Evolutionary conservation across 306 rosid species (phyloP), one percentile per base, ranked within the genome.

Genomic region (Cucurbita pepo): DNA sequence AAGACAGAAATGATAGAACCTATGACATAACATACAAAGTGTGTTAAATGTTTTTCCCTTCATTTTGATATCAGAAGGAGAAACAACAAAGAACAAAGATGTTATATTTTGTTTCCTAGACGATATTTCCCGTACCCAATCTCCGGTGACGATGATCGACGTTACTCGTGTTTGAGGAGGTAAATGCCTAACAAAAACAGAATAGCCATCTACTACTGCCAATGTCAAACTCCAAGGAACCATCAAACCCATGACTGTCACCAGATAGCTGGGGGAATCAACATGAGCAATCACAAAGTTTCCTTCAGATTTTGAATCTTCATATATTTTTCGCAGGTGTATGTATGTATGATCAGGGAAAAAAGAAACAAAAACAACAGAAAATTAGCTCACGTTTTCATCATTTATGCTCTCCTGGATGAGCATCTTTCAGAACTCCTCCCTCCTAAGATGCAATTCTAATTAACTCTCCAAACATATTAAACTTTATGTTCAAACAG

Each of bases 181-280:
- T 71, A 90, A 67, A 64, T 73, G 44, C 58, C 76, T 83, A 75
- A 92, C 73, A 72, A 90, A 88, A 77, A 92, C 86, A 13, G 88
- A 83, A 82, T 88, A 92, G 43, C 85, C 96, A 80, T 92, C 97
- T 75, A 85, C 82, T 50, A 90, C 81, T 57, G 89, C 82, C 71
- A 92, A 81, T 76, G 96, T 90, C 76, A 92, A 11, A 86, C 88
- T 86, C 97, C 97, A 92, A 9, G 96, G 97, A 80, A 89, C 85
- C 10, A 90, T 85, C 83, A 92, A 86, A 30, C 95, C 95, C 97
- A 92, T 92, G 74, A 86, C 88, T 34, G 95, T 92, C 80, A 85
- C 96, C 89, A 92, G 86, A 80, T 81, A 86, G 80, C 97, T 92
- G 92, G 67, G 74, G 67, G 75, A 66, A 80, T 55, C 62, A 84